These are phyloP conservation scores for Arthrobotrys sphaeroides DNA, from an alignment of 2,329 filamentous ascomycete genomes.

Conservation along the genomic window DNA sequence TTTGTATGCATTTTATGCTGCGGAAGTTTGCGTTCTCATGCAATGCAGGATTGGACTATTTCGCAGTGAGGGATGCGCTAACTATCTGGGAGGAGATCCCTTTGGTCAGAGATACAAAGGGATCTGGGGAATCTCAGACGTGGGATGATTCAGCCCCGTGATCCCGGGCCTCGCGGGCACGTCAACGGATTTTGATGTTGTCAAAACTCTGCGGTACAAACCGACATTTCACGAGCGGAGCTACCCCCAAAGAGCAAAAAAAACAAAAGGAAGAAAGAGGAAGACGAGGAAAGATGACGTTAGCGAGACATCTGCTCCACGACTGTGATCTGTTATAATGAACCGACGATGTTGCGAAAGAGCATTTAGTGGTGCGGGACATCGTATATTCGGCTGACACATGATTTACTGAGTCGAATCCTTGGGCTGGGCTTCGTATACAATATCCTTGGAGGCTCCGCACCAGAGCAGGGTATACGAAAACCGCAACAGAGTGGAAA, in stretches of 20 bases:
- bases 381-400: conserved; percentile 52
- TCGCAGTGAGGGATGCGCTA: conserved; percentile 32
- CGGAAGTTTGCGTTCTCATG: conserved; percentile 46
- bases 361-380: conserved; percentile 45
- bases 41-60: conserved; percentile 35
- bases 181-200: conserved; percentile 34
- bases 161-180: conserved; percentile 35
- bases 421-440: conserved; percentile 52
- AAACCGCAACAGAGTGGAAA: conserved; percentile 26
- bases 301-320: conserved; percentile 43
- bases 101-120: conserved; percentile 47
- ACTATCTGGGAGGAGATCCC: conserved; percentile 20
- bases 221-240: neutral
- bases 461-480: conserved; percentile 43
- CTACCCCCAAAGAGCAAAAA: neutral
- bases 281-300: conserved; percentile 47
- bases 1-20: conserved; percentile 18
- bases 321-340: conserved; percentile 40
- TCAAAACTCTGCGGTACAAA: conserved; percentile 17
- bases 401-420: conserved; percentile 50
- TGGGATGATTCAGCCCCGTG: conserved; percentile 54
- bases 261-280: no score
- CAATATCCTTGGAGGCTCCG: conserved; percentile 52
- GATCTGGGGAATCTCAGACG: conserved; percentile 35
- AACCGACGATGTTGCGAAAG: conserved; percentile 33